Base-by-base conservation (phyloP, 108 stramenopile genomes). In the Schizochytrium sp. region DNA sequence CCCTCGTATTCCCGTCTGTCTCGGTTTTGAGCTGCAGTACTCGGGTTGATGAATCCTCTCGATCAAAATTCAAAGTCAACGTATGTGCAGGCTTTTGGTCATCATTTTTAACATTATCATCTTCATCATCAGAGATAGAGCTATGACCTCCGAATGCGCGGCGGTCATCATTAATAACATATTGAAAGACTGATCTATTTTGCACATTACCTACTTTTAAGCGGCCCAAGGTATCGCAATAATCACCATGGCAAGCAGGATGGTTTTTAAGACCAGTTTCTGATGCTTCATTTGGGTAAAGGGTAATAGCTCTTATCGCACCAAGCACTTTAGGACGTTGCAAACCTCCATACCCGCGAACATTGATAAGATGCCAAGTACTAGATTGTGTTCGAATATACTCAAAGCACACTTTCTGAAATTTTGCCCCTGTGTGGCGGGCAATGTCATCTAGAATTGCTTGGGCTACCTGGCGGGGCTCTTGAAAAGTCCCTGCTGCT, bases 351-450 rank as follows among this genome's bases (percentile, higher is more conserved):
- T 44, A 69, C 5, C 64, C 64, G 1, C 64, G 64, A 15, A 69
- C 64, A 69, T 69, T 1, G 64, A 69, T 15, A 44, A 69, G 64
- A 0, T 69, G 15, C 64, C 64, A 69, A 38, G 12, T 15, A 8
- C 64, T 44, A 8, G 64, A 69, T 15, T 69, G 64, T 15, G 64
- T 69, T 38, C 64, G 64, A 7, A 69, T 13, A 69, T 44, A 69
- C 15, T 69, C 64, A 15, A 69, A 69, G 3, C 64, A 13, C 64
- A 69, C 44, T 2, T 69, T 69, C 64, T 69, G 12, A 15, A 69
- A 69, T 69, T 44, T 0, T 38, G 64, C 64, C 7, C 64, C 64
- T 2, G 64, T 69, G 64, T 69, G 64, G 40, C 64, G 64, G 42
- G 64, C 64, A 38, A 69, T 69, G 3, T 69, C 64, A 0, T 69